phyloP scores from a whole-genome alignment of 1,284 basidiomycete genomes.

The Trametes versicolor region DNA sequence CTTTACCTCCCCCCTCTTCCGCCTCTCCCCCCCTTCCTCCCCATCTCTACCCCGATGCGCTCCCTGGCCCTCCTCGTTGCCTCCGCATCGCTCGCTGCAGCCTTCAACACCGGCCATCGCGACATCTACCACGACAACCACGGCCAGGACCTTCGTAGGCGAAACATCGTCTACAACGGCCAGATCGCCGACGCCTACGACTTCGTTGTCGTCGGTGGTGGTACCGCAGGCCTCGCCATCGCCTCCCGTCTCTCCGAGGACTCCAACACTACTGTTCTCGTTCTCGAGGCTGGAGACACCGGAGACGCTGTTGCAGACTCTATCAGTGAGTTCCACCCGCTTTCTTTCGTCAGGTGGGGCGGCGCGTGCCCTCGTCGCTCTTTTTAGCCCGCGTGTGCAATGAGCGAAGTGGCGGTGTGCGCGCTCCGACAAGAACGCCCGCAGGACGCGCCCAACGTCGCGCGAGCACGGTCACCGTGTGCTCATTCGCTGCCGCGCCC shows the following conservation, averaged over 20 bases:
- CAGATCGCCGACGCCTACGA: conserved; percentile 58
- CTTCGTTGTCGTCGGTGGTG: conserved; percentile 71
- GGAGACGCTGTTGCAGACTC: conserved; percentile 56
- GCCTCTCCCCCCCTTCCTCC: conserved; percentile 13
- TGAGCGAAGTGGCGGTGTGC: neutral
- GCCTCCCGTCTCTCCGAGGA: conserved; percentile 80
- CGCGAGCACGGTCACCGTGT: too few relatives aligned
- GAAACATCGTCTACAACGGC: conserved; percentile 53
- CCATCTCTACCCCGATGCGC: conserved; percentile 35
- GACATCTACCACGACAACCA: conserved; percentile 38
- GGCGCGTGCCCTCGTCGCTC: neutral
- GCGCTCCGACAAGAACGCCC: conserved; percentile 4
- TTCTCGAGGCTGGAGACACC: conserved; percentile 76
- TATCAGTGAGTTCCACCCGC: conserved; percentile 44
- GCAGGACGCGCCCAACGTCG: neutral
- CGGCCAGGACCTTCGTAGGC: conserved; percentile 39
- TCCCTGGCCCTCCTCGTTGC: conserved; percentile 38
- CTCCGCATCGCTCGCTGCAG: conserved; percentile 38
- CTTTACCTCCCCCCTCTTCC: conserved; percentile 18
- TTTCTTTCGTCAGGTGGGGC: neutral
- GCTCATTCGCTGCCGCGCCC: too few relatives aligned
- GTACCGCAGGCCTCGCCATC: conserved; percentile 78
- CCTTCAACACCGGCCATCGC: conserved; percentile 31
- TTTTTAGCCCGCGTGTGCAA: neutral
- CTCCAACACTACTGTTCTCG: conserved; percentile 71